A percentile compares a stretch with the other conserved stretches of the same genome.
Conservation (phyloP, 768 basidiomycete genomes). For the Cyclocybe cylindracea region DNA sequence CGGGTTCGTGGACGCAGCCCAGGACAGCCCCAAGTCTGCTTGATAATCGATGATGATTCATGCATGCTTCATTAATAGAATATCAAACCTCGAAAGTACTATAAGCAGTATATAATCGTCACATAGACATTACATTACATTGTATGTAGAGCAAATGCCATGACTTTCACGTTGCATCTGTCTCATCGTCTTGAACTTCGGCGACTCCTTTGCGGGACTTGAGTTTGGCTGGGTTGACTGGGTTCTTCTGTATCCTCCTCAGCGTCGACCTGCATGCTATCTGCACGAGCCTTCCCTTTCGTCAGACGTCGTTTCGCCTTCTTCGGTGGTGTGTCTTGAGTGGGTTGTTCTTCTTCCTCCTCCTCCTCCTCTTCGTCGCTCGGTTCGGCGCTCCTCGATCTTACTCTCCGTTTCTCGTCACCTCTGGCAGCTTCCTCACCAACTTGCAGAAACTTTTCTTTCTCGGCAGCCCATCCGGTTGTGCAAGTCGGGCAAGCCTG, state of each 20-base stretch:
- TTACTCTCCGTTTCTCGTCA: conserved; percentile 51
- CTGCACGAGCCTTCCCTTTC: conserved; percentile 20
- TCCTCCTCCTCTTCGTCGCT: conserved; percentile 47
- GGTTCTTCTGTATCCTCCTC: conserved; percentile 25
- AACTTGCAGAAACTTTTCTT: conserved; percentile 50
- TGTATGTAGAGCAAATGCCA: background rate
- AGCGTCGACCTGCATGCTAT: conserved; percentile 45
- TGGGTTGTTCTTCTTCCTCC: conserved; percentile 36
- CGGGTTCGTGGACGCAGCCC: conserved; percentile 67
- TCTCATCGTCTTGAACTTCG: conserved; percentile 20
- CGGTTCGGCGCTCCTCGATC: conserved; percentile 29
- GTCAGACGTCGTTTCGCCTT: conserved; percentile 7
- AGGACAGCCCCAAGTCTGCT: conserved; percentile 36
- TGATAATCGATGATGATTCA: conserved; percentile 21
- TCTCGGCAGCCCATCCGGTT: conserved; percentile 57
- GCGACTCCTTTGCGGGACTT: conserved; percentile 25
- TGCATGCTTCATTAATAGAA: conserved; percentile 3
- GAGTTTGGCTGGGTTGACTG: conserved; percentile 14
- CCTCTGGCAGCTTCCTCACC: conserved; percentile 71
- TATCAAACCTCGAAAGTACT: conserved; percentile 5
- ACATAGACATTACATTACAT: background rate
- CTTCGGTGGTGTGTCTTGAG: conserved; percentile 26
- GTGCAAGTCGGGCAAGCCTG: conserved; percentile 58
- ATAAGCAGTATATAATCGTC: conserved; percentile 4
- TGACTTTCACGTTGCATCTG: background rate